These are phyloP conservation scores for Pseudogymnoascus sp. DNA, from an alignment of 2,329 filamentous ascomycete species.

Conservation along the genomic window DNA sequence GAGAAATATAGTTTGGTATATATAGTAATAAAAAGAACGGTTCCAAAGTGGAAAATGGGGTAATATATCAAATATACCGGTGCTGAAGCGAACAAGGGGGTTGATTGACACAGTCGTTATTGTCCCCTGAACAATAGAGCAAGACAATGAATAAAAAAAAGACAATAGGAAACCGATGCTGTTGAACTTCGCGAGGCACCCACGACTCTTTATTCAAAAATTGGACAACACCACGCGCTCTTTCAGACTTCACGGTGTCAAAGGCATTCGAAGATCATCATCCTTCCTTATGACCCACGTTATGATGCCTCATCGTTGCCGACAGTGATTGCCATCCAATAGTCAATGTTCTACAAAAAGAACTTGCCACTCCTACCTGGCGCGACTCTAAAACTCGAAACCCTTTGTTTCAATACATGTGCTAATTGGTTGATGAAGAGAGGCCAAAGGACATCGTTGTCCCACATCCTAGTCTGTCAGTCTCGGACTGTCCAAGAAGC, in stretches of 20 bases:
- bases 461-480: not conserved
- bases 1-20: not conserved
- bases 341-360: not conserved
- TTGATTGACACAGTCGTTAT: not conserved
- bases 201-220: conserved; percentile 2
- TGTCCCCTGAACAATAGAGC: not conserved
- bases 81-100: not conserved
- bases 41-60: not conserved
- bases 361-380: conserved; percentile 1
- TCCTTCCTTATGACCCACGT: not conserved
- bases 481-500: not conserved
- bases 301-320: not conserved
- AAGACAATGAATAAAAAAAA: not conserved
- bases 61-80: conserved; percentile 7
- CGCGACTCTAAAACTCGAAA: conserved; percentile 4
- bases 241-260: not conserved
- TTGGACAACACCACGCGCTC: not conserved
- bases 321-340: not conserved
- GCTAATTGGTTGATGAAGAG: not conserved
- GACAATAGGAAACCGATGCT: conserved; percentile 2
- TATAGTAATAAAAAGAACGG: not conserved
- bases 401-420: not conserved
- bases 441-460: not conserved
- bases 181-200: not conserved
- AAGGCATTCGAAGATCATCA: conserved; percentile 1